phyloP scores from a whole-genome alignment of 2,329 filamentous ascomycete species.

The Coniosporium tulheliwenetii region DNA sequence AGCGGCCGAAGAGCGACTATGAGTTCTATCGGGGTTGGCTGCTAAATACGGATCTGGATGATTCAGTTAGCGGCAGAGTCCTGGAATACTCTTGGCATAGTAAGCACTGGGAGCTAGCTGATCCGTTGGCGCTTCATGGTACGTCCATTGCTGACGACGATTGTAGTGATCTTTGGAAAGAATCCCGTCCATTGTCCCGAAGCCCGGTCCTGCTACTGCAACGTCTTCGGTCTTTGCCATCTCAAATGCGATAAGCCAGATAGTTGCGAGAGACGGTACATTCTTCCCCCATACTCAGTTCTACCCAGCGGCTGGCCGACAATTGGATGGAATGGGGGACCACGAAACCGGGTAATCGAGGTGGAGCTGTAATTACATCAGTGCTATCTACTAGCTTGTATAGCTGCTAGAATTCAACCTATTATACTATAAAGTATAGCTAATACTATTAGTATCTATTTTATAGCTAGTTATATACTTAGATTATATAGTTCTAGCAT shows the following conservation, averaged over 20 bases:
- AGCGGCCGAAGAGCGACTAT: slow-evolving; percentile 32
- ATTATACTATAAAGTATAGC: no score
- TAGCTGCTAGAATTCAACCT: no score
- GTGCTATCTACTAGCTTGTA: no score
- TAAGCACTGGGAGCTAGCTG: slow-evolving; percentile 23
- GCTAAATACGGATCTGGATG: slow-evolving; percentile 26
- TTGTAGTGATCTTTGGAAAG: background rate
- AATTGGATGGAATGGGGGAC: slow-evolving; percentile 34
- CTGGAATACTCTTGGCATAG: slow-evolving; percentile 47
- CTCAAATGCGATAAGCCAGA: slow-evolving; percentile 24
- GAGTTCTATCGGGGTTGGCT: slow-evolving; percentile 33
- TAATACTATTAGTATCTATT: no score
- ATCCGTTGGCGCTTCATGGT: background rate
- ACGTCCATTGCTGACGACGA: background rate
- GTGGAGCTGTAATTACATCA: no score
- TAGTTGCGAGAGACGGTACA: slow-evolving; percentile 42
- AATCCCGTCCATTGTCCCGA: slow-evolving; percentile 42
- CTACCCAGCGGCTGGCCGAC: slow-evolving; percentile 48
- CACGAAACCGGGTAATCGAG: no score
- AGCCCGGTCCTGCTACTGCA: slow-evolving; percentile 49
- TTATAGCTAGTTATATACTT: no score
- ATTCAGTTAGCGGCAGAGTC: slow-evolving; percentile 35
- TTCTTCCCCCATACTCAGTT: slow-evolving; percentile 39
- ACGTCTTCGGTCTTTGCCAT: slow-evolving; percentile 48
- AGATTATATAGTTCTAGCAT: no score